Evolutionary conservation across 2,329 filamentous ascomycete species (phyloP).

Genomic region (Tolypocladium nubicola): DNA sequence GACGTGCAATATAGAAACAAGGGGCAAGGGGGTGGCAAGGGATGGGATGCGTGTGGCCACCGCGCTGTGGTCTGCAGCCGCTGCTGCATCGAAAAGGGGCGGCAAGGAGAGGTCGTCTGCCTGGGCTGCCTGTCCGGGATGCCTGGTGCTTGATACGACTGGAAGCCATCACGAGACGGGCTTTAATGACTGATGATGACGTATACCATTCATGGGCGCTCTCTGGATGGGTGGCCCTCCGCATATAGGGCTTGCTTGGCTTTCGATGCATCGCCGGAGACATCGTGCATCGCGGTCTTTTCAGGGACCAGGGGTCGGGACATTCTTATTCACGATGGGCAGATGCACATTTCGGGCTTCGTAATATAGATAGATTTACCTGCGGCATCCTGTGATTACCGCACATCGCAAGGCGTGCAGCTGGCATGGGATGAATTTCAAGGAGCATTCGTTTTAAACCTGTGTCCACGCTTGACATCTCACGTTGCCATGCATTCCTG

Average conservation of each 20-base stretch:
- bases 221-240: background rate
- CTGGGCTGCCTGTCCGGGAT: constrained; percentile 46
- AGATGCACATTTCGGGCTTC: background rate
- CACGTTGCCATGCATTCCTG: too few relatives aligned
- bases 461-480: background rate
- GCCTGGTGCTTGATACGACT: constrained; percentile 21
- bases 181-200: constrained; percentile 5
- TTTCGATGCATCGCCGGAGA: background rate
- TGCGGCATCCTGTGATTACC: background rate
- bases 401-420: background rate
- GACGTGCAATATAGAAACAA: constrained; percentile 1
- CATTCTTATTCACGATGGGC: too few relatives aligned
- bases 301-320: background rate
- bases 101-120: constrained; percentile 56
- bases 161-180: background rate
- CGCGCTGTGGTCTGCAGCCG: constrained; percentile 50
- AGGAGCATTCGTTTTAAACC: background rate
- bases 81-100: constrained; percentile 56
- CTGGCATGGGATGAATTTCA: background rate
- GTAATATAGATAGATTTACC: background rate
- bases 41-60: constrained; percentile 34
- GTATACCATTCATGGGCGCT: background rate
- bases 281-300: background rate
- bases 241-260: background rate
- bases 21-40: constrained; percentile 6